phyloP scores from a whole-genome alignment of 73 alveolate species.

The Tetrahymena malaccensis region DNA sequence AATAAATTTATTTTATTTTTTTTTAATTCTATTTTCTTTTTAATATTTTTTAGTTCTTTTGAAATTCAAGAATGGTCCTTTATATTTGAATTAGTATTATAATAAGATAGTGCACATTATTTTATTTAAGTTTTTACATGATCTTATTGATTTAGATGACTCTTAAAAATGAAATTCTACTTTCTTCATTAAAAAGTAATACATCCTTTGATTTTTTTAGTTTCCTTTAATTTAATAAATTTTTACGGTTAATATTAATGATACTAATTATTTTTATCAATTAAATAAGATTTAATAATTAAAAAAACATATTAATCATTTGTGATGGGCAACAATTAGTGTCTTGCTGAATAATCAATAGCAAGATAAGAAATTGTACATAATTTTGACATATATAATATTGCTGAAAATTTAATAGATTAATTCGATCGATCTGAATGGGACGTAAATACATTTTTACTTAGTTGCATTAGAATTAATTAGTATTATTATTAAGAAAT shows the following conservation, averaged over 20 bases:
- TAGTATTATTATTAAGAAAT: neutral
- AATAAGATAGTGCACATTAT: too few species aligned
- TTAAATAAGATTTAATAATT: neutral
- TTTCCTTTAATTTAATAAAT: too few species aligned
- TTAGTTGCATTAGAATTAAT: neutral
- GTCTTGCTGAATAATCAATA: neutral
- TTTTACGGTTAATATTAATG: neutral
- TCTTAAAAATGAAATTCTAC: neutral
- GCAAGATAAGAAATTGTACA: neutral
- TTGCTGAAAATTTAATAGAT: neutral
- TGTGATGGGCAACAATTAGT: neutral
- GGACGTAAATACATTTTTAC: neutral
- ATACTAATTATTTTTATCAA: neutral
- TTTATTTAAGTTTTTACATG: too few species aligned
- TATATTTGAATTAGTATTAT: too few species aligned
- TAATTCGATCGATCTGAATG: neutral
- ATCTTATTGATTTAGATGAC: too few species aligned
- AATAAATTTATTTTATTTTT: too few species aligned
- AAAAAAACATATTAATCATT: neutral
- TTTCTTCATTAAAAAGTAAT: too few species aligned
- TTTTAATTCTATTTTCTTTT: too few species aligned
- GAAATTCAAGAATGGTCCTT: too few species aligned
- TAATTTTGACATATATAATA: neutral
- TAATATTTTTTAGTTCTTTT: too few species aligned
- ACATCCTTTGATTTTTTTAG: neutral